These are phyloP conservation scores for Litsea cubeba DNA, from an alignment of 164 flowering plant genomes.

Conservation along the genomic window DNA sequence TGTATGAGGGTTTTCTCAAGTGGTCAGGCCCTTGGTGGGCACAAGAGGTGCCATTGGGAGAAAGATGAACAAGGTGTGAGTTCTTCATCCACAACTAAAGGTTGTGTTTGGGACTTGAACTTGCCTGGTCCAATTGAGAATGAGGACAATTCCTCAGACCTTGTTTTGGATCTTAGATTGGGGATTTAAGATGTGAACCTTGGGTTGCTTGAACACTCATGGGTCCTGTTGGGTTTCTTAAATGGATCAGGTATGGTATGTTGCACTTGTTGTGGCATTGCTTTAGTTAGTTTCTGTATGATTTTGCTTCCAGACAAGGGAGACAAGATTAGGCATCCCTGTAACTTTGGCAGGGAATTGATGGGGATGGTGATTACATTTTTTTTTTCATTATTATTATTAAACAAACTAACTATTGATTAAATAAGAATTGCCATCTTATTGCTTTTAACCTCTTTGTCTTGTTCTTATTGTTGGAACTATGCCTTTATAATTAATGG, in stretches of 20 bases:
- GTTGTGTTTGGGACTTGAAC: conserved; percentile 43
- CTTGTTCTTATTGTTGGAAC: no score
- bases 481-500: no score
- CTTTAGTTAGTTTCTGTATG: no score
- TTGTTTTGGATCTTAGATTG: conserved; percentile 48
- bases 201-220: background rate
- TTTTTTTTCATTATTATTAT: no score
- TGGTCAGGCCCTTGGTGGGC: conserved; percentile 88
- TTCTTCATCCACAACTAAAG: background rate
- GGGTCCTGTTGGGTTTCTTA: background rate
- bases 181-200: conserved; percentile 28
- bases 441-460: no score
- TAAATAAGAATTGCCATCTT: no score
- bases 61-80: conserved; percentile 30
- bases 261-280: no score
- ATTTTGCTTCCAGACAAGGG: no score
- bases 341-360: no score
- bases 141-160: conserved; percentile 18
- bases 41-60: conserved; percentile 84
- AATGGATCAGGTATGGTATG: background rate
- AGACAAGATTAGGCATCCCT: no score
- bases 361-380: no score
- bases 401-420: no score
- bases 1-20: conserved; percentile 70
- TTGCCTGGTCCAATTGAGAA: conserved; percentile 40